These are phyloP conservation scores for Papiliotrema laurentii DNA, from an alignment of 1,284 basidiomycete species.

Conservation along the genomic window DNA sequence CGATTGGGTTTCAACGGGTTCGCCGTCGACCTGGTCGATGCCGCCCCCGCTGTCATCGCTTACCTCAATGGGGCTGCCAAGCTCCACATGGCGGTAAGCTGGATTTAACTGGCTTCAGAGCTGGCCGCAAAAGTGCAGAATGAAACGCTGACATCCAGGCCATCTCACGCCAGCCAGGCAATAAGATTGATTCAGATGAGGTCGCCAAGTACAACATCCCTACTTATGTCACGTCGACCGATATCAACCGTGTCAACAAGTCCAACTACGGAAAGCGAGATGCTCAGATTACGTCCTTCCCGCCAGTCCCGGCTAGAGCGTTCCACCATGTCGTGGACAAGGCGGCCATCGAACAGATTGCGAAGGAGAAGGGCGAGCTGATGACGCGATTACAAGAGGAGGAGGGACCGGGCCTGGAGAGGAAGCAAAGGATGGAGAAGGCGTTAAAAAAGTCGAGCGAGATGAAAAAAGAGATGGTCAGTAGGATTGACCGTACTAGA, in stretches of 20 bases:
- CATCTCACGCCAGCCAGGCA: slow-evolving; percentile 22
- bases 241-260: slow-evolving; percentile 9
- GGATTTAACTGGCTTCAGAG: not conserved
- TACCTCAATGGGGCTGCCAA: slow-evolving; percentile 57
- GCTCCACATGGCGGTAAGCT: slow-evolving; percentile 64
- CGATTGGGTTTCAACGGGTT: slow-evolving; percentile 72
- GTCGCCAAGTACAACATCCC: slow-evolving; percentile 16
- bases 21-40: slow-evolving; percentile 65
- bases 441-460: not conserved
- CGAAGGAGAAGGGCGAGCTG: slow-evolving; percentile 37
- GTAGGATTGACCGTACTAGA: no score
- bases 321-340: slow-evolving; percentile 41
- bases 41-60: slow-evolving; percentile 48
- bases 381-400: slow-evolving; percentile 44
- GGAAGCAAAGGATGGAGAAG: slow-evolving; percentile 14
- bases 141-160: slow-evolving; percentile 30
- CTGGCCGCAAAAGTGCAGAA: no score
- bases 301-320: slow-evolving; percentile 13
- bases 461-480: not conserved
- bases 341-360: slow-evolving; percentile 27
- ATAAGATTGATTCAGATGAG: slow-evolving; percentile 13
- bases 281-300: slow-evolving; percentile 9
- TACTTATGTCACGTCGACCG: slow-evolving; percentile 23
- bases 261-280: slow-evolving; percentile 33
- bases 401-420: slow-evolving; percentile 20